Evolutionary conservation across 2,329 filamentous ascomycete species (phyloP).

Genomic region (Trichoderma sp.): DNA sequence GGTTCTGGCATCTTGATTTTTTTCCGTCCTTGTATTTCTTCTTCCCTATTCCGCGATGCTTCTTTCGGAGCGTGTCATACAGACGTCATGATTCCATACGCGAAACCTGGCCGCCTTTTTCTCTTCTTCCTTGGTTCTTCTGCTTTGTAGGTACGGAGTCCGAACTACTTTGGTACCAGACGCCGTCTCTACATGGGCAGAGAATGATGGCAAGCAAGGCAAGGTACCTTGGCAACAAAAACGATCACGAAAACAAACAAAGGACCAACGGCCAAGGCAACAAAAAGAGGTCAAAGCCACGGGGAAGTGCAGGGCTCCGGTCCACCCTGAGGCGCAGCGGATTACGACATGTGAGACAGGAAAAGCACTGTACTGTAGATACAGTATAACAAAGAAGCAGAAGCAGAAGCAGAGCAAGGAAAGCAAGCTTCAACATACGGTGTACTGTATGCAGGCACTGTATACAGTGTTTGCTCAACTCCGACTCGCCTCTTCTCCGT

Average conservation of each 20-base stretch:
- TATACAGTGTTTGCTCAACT: slow-evolving; percentile 18
- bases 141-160: no score
- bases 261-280: neutral
- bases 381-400: no score
- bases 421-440: slow-evolving; percentile 6
- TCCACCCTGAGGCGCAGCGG: slow-evolving; percentile 26
- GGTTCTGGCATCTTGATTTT: no score
- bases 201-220: neutral
- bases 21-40: no score
- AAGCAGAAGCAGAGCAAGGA: no score
- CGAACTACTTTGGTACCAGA: no score
- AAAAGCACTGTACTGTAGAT: no score
- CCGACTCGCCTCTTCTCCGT: neutral
- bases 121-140: neutral
- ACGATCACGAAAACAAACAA: neutral
- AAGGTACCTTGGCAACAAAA: neutral
- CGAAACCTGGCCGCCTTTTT: neutral
- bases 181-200: neutral
- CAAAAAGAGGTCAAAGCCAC: slow-evolving; percentile 15
- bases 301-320: slow-evolving; percentile 13
- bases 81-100: slow-evolving; percentile 22
- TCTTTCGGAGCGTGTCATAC: slow-evolving; percentile 7
- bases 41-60: no score
- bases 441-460: slow-evolving; percentile 6
- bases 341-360: slow-evolving; percentile 26